phyloP scores from a whole-genome alignment of 495 filamentous ascomycete species.

The Friedmanniomyces simplex region DNA sequence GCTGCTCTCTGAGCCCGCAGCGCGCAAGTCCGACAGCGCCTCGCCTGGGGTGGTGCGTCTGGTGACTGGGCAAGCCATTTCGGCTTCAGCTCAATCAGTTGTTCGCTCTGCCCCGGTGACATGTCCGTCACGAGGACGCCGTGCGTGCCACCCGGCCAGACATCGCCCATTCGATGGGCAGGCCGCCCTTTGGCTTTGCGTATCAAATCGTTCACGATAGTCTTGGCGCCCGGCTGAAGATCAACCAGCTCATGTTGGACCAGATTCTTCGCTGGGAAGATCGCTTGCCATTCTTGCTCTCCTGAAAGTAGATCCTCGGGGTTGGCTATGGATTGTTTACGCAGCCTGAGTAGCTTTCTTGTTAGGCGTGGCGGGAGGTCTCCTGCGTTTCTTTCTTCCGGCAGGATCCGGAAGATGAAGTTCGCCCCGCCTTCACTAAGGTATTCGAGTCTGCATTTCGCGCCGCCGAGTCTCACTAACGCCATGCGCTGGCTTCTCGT shows the following conservation, averaged over 20 bases:
- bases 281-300: slow-evolving; percentile 2
- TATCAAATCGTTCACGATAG: not conserved
- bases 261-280: slow-evolving; percentile 9
- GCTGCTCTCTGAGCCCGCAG: slow-evolving; percentile 49
- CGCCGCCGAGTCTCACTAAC: not conserved
- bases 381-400: not conserved
- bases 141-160: slow-evolving; percentile 9
- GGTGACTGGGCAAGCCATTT: slow-evolving; percentile 89
- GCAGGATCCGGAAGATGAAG: slow-evolving; percentile 14
- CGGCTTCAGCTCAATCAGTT: slow-evolving; percentile 65
- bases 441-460: slow-evolving; percentile 5
- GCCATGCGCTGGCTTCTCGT: not conserved
- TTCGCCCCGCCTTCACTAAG: slow-evolving; percentile 22
- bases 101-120: slow-evolving; percentile 39
- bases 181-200: not conserved
- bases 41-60: slow-evolving; percentile 53
- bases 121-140: slow-evolving; percentile 77
- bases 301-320: not conserved
- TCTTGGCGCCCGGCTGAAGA: not conserved
- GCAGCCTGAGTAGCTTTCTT: slow-evolving; percentile 16
- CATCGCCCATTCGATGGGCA: slow-evolving; percentile 2
- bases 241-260: slow-evolving; percentile 6
- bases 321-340: slow-evolving; percentile 10
- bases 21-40: slow-evolving; percentile 80
- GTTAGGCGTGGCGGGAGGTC: slow-evolving; percentile 4